Base-by-base conservation (phyloP, 2,329 filamentous ascomycete species). In the Claviceps digitariae region DNA sequence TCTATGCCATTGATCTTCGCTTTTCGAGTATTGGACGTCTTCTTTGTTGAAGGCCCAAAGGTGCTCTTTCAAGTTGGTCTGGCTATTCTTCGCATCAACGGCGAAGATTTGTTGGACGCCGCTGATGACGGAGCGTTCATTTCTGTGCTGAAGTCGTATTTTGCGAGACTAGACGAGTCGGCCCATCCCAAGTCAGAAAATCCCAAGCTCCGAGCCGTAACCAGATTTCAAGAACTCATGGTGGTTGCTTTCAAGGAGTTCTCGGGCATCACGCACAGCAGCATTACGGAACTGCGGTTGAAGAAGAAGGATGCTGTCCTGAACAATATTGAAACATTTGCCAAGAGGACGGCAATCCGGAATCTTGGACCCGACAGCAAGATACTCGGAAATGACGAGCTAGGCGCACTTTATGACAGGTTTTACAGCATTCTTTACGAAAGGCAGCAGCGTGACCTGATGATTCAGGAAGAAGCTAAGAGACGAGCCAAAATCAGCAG, bases 161-260 rank as follows among this genome's bases (percentile, higher is more conserved):
- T 98, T 66, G 82, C 88, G 8, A 83, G 89, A 41, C 75, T 98
- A 9, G 91, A 97, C 65, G 91, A 97, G 69, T 96, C 90, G 3
- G 93, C 93, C 2, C 91, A 98, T 64, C 93, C 93, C 2, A 90
- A 86, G 63, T 96, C 90, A 0, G 90, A 96, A 65, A 98, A 97
- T 58, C 84, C 90, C 3, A 98, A 97, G 70, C 74, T 97, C 51
- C 81, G 91, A 52, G 89, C 90, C 0, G 93, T 98, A 52, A 98
- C 94, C 6, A 82, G 88, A 48, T 98, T 98, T 66, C 93, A 98
- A 63, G 93, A 97, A 67, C 79, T 98, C 54, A 97, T 98, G 90
- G 93, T 98, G 3, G 93, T 97, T 21, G 93, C 93, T 0, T 98
- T 98, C 72, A 97, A 96, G 61, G 93, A 98, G 64, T 98, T 98